Base-by-base conservation (phyloP, 1,284 basidiomycete species). In the Porogramme epimiltina region DNA sequence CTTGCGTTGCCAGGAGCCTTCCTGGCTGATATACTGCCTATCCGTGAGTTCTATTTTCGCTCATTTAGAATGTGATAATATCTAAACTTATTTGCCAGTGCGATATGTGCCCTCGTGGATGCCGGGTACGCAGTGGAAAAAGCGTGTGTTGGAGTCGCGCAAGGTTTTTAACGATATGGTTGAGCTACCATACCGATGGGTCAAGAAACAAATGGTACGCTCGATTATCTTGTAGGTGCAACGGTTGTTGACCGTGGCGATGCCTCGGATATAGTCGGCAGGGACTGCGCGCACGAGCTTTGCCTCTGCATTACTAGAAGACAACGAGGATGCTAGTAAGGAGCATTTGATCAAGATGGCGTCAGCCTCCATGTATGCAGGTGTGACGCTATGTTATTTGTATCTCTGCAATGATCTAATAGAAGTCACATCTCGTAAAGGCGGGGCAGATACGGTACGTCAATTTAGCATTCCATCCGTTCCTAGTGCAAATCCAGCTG, bases 11-110 rank as follows among this genome's bases (percentile, higher is more conserved):
- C 69, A 8, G 66, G 67, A 10, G 56, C 62, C 18, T 70, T 66
- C 48, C 53, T 66, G 19, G 70, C 69, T 6, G 69, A 72, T 47
- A 48, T 60, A 8, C 51, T 71, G 10, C 70, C 70, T 1, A 51
- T 64, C 34, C 47, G 70, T 66, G 42, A 46, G 61, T 64, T n/a
- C n/a, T n/a, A n/a, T n/a, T n/a, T n/a, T n/a, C 39, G n/a, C 25
- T 22, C 28, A 22, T 4, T 11, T 45, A 4, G 25, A 40, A 37
- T 23, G 33, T 20, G n/a, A n/a, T n/a, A n/a, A n/a, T n/a, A n/a
- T n/a, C n/a, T n/a, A n/a, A n/a, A n/a, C n/a, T n/a, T n/a, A n/a
- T n/a, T n/a, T n/a, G n/a, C n/a, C n/a, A 58, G 52, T 62, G 45
- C 34, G 49, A 13, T 49, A 59, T 38, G 39, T 70, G 13, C 70